These are phyloP conservation scores for Skeletonema menzelii DNA, from an alignment of 108 stramenopile species.

Conservation along the genomic window DNA sequence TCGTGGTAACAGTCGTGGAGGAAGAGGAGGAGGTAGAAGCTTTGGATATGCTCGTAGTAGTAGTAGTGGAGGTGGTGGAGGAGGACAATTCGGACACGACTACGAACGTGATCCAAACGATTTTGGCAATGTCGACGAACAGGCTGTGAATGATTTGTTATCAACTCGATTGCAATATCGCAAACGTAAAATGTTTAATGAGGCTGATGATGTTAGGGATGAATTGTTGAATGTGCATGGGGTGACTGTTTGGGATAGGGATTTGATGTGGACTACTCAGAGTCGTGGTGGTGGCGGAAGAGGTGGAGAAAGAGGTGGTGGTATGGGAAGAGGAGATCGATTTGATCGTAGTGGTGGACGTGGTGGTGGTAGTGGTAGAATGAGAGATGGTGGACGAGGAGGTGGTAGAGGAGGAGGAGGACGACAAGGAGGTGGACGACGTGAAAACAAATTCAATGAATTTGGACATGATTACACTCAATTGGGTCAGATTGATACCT, in stretches of 20 bases:
- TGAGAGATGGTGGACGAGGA: background rate
- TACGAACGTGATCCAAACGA: conserved; percentile 59
- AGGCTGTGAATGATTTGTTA: conserved; percentile 50
- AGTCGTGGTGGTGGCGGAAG: background rate
- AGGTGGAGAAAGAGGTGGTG: background rate
- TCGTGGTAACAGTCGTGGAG: conserved; percentile 12
- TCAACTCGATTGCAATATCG: conserved; percentile 47
- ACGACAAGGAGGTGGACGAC: conserved; percentile 14
- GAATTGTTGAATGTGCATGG: conserved; percentile 57
- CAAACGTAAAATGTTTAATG: conserved; percentile 50
- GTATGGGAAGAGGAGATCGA: background rate
- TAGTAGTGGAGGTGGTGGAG: conserved; percentile 35
- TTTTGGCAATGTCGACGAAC: conserved; percentile 37
- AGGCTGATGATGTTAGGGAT: conserved; percentile 78
- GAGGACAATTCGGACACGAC: conserved; percentile 21
- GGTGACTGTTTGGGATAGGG: conserved; percentile 59
- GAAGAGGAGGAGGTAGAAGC: no score
- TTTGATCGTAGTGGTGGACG: background rate
- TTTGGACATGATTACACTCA: conserved; percentile 79
- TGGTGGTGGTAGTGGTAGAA: background rate
- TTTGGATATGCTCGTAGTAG: no score
- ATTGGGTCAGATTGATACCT: conserved; percentile 43
- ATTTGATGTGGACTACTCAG: conserved; percentile 36
- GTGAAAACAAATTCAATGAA: conserved; percentile 61
- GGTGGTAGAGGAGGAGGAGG: background rate